Evolutionary conservation across 2,329 filamentous ascomycete genomes (phyloP).

Genomic region (Curvularia lunata): DNA sequence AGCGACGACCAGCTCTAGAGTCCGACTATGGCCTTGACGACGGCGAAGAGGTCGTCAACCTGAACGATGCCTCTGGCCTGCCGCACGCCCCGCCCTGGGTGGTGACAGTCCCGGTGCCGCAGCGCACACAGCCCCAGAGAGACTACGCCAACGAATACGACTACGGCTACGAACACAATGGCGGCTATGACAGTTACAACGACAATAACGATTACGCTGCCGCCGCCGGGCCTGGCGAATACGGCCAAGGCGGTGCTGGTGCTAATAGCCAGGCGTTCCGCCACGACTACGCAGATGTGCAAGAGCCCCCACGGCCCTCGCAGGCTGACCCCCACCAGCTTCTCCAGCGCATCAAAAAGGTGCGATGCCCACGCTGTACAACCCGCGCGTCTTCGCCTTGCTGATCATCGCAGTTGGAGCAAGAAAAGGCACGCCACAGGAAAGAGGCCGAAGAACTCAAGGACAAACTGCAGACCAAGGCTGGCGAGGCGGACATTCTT

Average conservation of each 20-base stretch:
- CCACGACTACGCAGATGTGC: constrained; percentile 26
- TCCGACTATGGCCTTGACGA: constrained; percentile 56
- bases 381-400: constrained; percentile 2
- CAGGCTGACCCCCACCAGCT: constrained; percentile 42
- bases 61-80: constrained; percentile 45
- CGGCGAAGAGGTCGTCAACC: constrained; percentile 52
- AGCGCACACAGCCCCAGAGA: constrained; percentile 11
- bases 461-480: constrained; percentile 58
- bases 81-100: constrained; percentile 3
- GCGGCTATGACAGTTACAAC: neutral
- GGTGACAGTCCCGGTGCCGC: constrained; percentile 4
- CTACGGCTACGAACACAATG: neutral
- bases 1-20: constrained; percentile 1
- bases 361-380: constrained; percentile 16
- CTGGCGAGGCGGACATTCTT: constrained; percentile 77
- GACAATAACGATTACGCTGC: neutral
- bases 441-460: constrained; percentile 37
- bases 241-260: neutral
- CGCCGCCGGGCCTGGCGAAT: neutral
- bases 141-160: constrained; percentile 3
- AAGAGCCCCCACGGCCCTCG: constrained; percentile 32
- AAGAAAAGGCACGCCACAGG: constrained; percentile 46
- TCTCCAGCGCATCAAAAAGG: constrained; percentile 53
- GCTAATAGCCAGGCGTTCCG: neutral
- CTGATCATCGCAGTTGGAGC: constrained; percentile 50